These are phyloP conservation scores for Datisca glomerata DNA, from an alignment of 306 rosid species.

Conservation along the genomic window DNA sequence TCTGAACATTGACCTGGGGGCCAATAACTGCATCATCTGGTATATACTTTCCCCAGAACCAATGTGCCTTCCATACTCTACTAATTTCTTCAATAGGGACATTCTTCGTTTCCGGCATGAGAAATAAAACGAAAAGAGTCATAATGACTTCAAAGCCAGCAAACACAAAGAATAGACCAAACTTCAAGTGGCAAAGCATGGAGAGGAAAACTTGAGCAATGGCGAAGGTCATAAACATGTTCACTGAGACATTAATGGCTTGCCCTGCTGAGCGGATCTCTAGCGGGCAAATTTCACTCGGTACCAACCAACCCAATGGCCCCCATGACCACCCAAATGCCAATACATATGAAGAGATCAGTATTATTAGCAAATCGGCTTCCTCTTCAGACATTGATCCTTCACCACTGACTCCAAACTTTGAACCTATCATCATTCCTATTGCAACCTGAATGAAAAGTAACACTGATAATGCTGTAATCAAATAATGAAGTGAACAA, in stretches of 20 bases:
- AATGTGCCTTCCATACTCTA: slow-evolving; percentile 29
- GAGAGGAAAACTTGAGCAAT: slow-evolving; percentile 33
- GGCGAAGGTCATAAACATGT: slow-evolving; percentile 30
- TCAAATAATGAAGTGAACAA: no score
- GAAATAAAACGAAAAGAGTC: slow-evolving; percentile 17
- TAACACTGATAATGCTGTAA: no score
- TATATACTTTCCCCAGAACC: slow-evolving; percentile 26
- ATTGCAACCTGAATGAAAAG: slow-evolving; percentile 14
- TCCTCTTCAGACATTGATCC: slow-evolving; percentile 15
- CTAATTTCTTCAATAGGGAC: slow-evolving; percentile 41
- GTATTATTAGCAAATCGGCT: slow-evolving; percentile 19
- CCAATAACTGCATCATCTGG: slow-evolving; percentile 11
- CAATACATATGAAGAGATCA: slow-evolving; percentile 35
- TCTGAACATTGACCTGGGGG: slow-evolving; percentile 6
- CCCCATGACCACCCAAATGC: slow-evolving; percentile 56
- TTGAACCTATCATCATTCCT: slow-evolving; percentile 16
- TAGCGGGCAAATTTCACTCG: slow-evolving; percentile 31
- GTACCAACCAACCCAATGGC: slow-evolving; percentile 39
- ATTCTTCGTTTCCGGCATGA: slow-evolving; percentile 33
- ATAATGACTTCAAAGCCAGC: slow-evolving; percentile 26
- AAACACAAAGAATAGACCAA: slow-evolving; percentile 34
- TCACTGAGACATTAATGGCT: slow-evolving; percentile 30
- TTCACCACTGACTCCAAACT: slow-evolving; percentile 25
- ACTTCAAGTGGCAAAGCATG: slow-evolving; percentile 39
- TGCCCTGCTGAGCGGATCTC: slow-evolving; percentile 36